phyloP scores from a whole-genome alignment of 1,139 yeast genomes.

The Pneumocystis wakefieldiae region DNA sequence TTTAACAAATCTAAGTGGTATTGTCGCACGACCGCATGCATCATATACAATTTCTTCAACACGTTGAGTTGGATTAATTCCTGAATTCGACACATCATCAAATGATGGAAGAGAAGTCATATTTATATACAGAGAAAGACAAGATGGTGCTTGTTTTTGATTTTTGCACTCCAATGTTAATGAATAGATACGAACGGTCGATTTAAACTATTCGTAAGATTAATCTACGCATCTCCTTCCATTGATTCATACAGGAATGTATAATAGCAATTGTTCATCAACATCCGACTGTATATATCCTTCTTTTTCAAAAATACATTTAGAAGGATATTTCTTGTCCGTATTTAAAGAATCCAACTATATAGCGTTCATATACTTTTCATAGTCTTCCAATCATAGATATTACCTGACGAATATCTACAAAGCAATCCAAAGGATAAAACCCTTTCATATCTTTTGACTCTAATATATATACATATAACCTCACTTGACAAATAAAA shows the following conservation, averaged over 20 bases:
- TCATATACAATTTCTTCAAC: slow-evolving; percentile 7
- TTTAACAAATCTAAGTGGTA: slow-evolving; percentile 12
- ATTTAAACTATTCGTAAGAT: neutral
- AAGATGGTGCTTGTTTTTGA: slow-evolving; percentile 7
- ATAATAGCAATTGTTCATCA: slow-evolving; percentile 13
- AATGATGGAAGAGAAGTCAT: slow-evolving; percentile 9
- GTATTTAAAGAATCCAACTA: slow-evolving; percentile 7
- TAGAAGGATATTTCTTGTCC: slow-evolving; percentile 1
- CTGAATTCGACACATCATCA: slow-evolving; percentile 9
- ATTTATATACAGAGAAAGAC: slow-evolving; percentile 8
- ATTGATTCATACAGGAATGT: slow-evolving; percentile 5
- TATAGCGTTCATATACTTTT: neutral
- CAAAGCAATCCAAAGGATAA: neutral
- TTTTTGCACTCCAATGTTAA: neutral
- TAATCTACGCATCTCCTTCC: neutral
- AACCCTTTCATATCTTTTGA: neutral
- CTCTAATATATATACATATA: slow-evolving; percentile 2
- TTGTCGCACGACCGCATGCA: slow-evolving; percentile 5
- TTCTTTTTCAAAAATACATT: slow-evolving; percentile 4
- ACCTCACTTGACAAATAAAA: slow-evolving; percentile 1
- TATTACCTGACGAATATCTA: neutral
- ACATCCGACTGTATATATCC: slow-evolving; percentile 10
- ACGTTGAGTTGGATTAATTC: slow-evolving; percentile 7
- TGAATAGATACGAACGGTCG: neutral
- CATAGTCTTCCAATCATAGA: neutral